A percentile compares a stretch with the other conserved stretches of the same genome.
Evolutionary conservation across 345 rosid species (phyloP).

Genomic region (Ricinus communis): DNA sequence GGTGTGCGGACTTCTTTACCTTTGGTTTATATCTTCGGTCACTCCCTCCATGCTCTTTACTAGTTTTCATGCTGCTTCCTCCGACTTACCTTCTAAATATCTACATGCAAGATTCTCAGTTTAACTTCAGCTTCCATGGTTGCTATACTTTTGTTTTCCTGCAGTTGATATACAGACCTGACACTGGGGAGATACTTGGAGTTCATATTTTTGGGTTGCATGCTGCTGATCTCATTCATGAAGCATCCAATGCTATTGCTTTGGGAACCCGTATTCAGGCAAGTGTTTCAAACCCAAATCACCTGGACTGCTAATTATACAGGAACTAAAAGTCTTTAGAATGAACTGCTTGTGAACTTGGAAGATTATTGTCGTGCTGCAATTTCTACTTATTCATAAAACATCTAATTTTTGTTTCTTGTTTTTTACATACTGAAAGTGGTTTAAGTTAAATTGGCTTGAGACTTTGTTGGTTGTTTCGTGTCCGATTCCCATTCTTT

Average conservation of each 20-base stretch:
- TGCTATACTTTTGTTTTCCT: slow-evolving; percentile 5
- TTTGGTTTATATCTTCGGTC: not conserved
- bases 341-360: not conserved
- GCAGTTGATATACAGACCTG: slow-evolving; percentile 97
- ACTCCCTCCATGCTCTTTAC: not conserved
- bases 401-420: not conserved
- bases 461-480: not conserved
- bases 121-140: not conserved
- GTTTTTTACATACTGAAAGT: not conserved
- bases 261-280: slow-evolving; percentile 87
- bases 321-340: not conserved
- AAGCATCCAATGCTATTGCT: slow-evolving; percentile 98
- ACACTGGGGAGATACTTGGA: slow-evolving; percentile 94
- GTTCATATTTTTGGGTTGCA: slow-evolving; percentile 97
- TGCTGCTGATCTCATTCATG: slow-evolving; percentile 99
- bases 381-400: not conserved
- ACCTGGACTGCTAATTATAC: not conserved
- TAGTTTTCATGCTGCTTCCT: not conserved
- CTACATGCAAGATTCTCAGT: not conserved
- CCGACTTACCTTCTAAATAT: not conserved
- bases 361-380: not conserved
- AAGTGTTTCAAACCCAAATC: slow-evolving; percentile 4
- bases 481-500: not conserved
- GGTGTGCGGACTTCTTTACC: not conserved
- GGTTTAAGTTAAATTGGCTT: not conserved